phyloP scores from a whole-genome alignment of 257 asterid species.

The Mentha longifolia region DNA sequence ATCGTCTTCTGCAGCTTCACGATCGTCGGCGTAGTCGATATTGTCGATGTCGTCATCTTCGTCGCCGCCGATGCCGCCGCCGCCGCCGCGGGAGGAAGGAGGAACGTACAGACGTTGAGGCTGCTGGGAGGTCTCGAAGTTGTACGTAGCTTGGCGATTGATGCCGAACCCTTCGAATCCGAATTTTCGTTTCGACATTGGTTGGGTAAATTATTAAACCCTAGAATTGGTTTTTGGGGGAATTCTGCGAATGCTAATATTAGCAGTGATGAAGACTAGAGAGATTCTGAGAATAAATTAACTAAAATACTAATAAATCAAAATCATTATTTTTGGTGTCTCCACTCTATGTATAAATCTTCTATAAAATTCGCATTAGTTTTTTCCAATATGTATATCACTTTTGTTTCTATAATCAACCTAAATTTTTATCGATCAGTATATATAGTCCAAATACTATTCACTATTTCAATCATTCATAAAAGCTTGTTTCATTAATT shows the following conservation, averaged over 20 bases:
- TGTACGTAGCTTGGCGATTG: slow-evolving; percentile 81
- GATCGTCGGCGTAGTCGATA: slow-evolving; percentile 70
- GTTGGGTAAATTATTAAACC: slow-evolving; percentile 36
- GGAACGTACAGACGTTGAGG: slow-evolving; percentile 84
- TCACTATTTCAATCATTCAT: too few relatives aligned
- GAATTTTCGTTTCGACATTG: slow-evolving; percentile 94
- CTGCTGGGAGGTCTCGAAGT: slow-evolving; percentile 76
- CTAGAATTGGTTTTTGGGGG: slow-evolving; percentile 42
- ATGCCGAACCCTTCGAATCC: slow-evolving; percentile 95
- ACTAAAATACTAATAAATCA: too few relatives aligned
- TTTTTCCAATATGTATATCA: too few relatives aligned
- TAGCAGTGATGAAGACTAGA: slow-evolving; percentile 3
- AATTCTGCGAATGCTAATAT: background rate
- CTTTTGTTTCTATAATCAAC: too few relatives aligned
- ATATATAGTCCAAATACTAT: too few relatives aligned
- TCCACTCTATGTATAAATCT: too few relatives aligned
- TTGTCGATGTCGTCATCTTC: slow-evolving; percentile 87
- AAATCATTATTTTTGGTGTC: too few relatives aligned
- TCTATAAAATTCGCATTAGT: too few relatives aligned
- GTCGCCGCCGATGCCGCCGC: slow-evolving; percentile 62
- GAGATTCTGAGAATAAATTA: background rate
- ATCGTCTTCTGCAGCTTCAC: slow-evolving; percentile 34
- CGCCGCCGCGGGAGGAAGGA: slow-evolving; percentile 69
- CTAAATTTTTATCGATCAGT: too few relatives aligned
- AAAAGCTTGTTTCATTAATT: too few relatives aligned